A percentile compares a stretch with the other conserved stretches of the same genome.
Conservation (phyloP, 176 grass and related monocot species). For the Phyllostachys edulis region DNA sequence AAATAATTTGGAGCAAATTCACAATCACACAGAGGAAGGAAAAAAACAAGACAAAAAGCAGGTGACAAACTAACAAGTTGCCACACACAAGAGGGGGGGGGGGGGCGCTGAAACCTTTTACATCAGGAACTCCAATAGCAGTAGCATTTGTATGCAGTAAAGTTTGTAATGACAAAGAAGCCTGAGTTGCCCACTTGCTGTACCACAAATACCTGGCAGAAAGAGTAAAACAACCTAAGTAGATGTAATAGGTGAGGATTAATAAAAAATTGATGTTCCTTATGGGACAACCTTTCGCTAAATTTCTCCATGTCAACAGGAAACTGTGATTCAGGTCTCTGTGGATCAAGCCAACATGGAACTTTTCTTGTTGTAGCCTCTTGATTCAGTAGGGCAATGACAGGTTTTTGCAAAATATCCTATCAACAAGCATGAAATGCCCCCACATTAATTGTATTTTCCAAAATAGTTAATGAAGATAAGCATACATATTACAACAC, state of each 20-base stretch:
- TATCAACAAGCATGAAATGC: constrained; percentile 38
- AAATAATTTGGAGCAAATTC: background rate
- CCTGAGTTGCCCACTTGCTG: constrained; percentile 60
- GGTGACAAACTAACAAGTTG: background rate
- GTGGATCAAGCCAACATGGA: constrained; percentile 80
- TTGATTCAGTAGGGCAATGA: constrained; percentile 61
- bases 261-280: constrained; percentile 3
- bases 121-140: constrained; percentile 32
- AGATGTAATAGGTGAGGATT: background rate
- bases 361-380: constrained; percentile 57
- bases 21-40: background rate
- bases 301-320: constrained; percentile 61
- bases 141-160: constrained; percentile 20
- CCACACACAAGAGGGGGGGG: background rate
- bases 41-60: background rate
- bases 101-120: constrained; percentile 40
- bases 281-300: constrained; percentile 54
- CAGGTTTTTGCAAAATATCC: constrained; percentile 63
- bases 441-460: constrained; percentile 1
- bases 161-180: constrained; percentile 41
- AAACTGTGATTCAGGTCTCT: constrained; percentile 59
- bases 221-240: constrained; percentile 21
- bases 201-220: constrained; percentile 75
- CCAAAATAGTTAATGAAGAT: constrained; percentile 9
- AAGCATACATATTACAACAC: background rate